A percentile compares a stretch with the other conserved stretches of the same genome.
Conservation (phyloP, 345 rosid species). For the Citrus unshiu region DNA sequence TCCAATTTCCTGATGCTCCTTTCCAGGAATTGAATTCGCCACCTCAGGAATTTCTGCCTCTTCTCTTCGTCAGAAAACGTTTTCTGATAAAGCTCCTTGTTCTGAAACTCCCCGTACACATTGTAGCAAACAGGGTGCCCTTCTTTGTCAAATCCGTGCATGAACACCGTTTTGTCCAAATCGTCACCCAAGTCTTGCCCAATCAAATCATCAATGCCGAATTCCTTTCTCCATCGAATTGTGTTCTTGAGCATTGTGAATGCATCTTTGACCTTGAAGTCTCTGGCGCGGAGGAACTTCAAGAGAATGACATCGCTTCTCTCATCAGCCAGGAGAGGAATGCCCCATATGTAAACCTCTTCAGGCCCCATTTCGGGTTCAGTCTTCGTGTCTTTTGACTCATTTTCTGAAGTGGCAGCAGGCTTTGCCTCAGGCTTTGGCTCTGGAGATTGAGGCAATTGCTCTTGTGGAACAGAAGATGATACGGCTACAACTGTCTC, state of each 20-base stretch:
- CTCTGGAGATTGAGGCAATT: neutral
- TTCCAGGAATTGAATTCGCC: constrained; percentile 83
- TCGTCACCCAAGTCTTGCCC: constrained; percentile 60
- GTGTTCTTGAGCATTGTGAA: constrained; percentile 73
- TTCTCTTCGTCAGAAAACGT: constrained; percentile 72
- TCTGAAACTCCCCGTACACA: constrained; percentile 68
- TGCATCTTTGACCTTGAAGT: constrained; percentile 81
- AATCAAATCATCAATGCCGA: constrained; percentile 48
- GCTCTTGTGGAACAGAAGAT: constrained; percentile 13
- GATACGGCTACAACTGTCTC: constrained; percentile 71
- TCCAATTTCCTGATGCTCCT: constrained; percentile 71
- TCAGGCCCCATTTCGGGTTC: constrained; percentile 22
- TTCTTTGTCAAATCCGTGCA: constrained; percentile 65
- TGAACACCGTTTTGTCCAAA: constrained; percentile 65
- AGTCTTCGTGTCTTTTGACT: neutral
- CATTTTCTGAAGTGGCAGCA: neutral
- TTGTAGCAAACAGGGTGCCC: constrained; percentile 89
- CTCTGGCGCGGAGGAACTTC: constrained; percentile 78
- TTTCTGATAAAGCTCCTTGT: constrained; percentile 55
- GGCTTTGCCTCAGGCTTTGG: neutral
- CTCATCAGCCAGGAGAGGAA: constrained; percentile 63
- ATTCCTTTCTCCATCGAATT: constrained; percentile 62
- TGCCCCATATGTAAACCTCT: constrained; percentile 75
- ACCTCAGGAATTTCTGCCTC: constrained; percentile 57
- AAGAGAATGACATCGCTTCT: constrained; percentile 74